phyloP scores from a whole-genome alignment of 768 basidiomycete species.

The Lactifluus piperatus region DNA sequence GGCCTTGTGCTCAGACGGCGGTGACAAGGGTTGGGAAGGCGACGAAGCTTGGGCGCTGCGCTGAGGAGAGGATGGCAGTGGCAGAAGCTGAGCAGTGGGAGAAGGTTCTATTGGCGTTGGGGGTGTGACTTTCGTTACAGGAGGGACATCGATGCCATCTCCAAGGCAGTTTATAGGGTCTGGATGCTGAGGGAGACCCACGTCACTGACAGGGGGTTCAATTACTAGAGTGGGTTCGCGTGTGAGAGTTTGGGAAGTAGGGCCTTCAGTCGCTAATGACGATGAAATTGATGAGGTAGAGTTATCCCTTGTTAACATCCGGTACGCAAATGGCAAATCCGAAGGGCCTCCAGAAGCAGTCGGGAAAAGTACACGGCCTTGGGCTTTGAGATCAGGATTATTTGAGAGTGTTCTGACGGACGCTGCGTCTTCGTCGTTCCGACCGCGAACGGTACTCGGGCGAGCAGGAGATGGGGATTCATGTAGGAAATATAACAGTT shows the following conservation, averaged over 20 bases:
- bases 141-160: background rate
- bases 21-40: constrained; percentile 8
- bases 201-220: constrained; percentile 3
- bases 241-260: background rate
- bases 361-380: constrained; percentile 67
- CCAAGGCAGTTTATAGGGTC: background rate
- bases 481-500: constrained; percentile 75
- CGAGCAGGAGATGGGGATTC: constrained; percentile 79
- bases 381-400: constrained; percentile 41
- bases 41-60: background rate
- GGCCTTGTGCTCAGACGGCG: constrained; percentile 8
- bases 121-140: constrained; percentile 17
- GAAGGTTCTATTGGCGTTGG: constrained; percentile 17
- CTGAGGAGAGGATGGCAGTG: constrained; percentile 14
- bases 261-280: constrained; percentile 1
- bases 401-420: constrained; percentile 51
- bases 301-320: constrained; percentile 26
- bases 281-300: constrained; percentile 35
- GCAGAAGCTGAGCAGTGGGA: constrained; percentile 5
- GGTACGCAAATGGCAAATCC: constrained; percentile 13
- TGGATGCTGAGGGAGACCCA: constrained; percentile 6
- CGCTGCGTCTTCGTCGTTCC: constrained; percentile 42
- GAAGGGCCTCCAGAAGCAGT: constrained; percentile 21
- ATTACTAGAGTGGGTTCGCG: constrained; percentile 11
- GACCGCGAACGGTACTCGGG: constrained; percentile 37